Evolutionary conservation across 2,329 filamentous ascomycete species (phyloP).

Genomic region (Aspergillus fischeri): DNA sequence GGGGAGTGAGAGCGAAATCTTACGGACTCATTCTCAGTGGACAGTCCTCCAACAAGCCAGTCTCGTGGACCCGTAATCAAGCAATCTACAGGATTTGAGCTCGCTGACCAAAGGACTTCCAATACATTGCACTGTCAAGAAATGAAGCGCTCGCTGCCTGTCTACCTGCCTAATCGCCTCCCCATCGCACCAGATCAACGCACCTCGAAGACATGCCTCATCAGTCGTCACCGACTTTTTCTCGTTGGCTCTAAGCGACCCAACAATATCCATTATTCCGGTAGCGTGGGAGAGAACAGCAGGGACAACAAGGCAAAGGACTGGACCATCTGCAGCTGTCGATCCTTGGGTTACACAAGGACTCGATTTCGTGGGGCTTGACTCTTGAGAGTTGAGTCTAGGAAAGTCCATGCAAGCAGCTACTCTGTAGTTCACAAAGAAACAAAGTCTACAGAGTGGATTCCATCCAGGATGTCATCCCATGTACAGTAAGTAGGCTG

Average conservation of each 20-base stretch:
- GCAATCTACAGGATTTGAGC: background rate
- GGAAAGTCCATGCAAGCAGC: background rate
- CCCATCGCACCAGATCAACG: background rate
- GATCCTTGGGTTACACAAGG: constrained; percentile 1
- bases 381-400: background rate
- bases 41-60: background rate
- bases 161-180: background rate
- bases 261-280: background rate
- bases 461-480: background rate
- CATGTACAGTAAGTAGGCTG: background rate
- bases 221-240: background rate
- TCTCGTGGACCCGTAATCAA: background rate
- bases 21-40: background rate
- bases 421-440: background rate
- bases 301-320: background rate
- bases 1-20: background rate
- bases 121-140: background rate
- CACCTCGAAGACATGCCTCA: background rate
- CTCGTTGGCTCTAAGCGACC: background rate
- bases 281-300: background rate
- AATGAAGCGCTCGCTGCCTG: background rate
- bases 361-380: background rate
- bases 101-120: background rate
- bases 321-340: constrained; percentile 2
- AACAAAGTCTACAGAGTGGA: background rate